Evolutionary conservation across 345 rosid genomes (phyloP).

Genomic region (Raphanus raphanistrum): DNA sequence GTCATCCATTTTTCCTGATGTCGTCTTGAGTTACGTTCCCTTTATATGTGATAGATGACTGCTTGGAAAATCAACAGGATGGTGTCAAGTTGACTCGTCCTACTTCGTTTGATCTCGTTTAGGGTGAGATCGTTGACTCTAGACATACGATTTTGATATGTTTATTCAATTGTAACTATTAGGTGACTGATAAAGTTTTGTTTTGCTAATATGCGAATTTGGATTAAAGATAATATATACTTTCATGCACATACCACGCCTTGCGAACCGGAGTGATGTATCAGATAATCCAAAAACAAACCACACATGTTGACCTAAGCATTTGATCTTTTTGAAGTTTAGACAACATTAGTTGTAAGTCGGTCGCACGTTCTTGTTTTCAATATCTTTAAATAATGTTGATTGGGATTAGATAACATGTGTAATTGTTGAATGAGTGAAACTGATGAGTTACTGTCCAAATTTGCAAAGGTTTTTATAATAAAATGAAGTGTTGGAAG

Average conservation of each 20-base stretch:
- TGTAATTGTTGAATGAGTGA: slow-evolving; percentile 18
- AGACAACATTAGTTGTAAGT: slow-evolving; percentile 12
- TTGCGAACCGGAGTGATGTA: background rate
- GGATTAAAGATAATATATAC: background rate
- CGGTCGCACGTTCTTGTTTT: slow-evolving; percentile 27
- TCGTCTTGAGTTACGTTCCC: too few relatives aligned
- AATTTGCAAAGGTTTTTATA: background rate
- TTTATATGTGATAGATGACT: too few relatives aligned
- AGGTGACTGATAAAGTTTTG: background rate
- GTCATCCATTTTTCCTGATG: too few relatives aligned
- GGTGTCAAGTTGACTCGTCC: too few relatives aligned
- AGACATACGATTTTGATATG: background rate
- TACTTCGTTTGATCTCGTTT: too few relatives aligned
- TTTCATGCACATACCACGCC: slow-evolving; percentile 7
- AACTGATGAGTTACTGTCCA: background rate
- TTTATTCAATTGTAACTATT: background rate
- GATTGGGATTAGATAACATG: background rate
- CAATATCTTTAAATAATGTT: background rate
- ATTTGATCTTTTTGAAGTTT: slow-evolving; percentile 9
- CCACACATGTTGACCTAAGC: slow-evolving; percentile 5
- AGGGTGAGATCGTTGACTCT: too few relatives aligned
- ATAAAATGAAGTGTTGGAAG: background rate
- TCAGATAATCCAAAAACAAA: background rate
- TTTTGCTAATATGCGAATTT: background rate
- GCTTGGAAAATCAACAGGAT: too few relatives aligned